phyloP scores from a whole-genome alignment of 192 early-diverging fungal genomes.

The Coemansia sp. region DNA sequence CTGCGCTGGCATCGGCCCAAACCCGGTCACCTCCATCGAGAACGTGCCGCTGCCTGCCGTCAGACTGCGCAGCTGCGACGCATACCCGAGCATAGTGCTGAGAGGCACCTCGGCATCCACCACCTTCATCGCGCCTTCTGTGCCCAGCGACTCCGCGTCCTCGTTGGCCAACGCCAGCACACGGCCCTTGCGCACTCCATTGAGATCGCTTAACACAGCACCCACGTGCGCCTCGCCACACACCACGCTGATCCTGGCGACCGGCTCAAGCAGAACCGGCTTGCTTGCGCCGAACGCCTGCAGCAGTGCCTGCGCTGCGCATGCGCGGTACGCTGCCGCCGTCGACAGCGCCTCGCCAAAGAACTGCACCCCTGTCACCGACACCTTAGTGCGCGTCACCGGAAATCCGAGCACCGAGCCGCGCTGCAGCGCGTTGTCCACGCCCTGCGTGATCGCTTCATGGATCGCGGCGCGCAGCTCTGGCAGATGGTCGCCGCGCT shows the following conservation, averaged over 20 bases:
- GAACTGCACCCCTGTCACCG: conserved; percentile 54
- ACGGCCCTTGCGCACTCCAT: conserved; percentile 70
- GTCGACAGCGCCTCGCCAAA: conserved; percentile 61
- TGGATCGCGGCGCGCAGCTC: conserved; percentile 26
- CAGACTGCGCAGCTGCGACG: conserved; percentile 74
- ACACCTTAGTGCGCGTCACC: conserved; percentile 60
- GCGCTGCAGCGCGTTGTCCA: conserved; percentile 65
- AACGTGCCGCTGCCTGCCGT: conserved; percentile 85
- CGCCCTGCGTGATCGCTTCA: conserved; percentile 64
- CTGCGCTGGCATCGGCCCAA: conserved; percentile 74
- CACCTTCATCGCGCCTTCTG: conserved; percentile 3
- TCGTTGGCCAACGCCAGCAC: conserved; percentile 48
- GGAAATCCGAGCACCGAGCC: conserved; percentile 82
- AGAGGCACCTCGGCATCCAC: conserved; percentile 68
- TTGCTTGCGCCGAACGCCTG: conserved; percentile 54
- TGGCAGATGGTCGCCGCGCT: not conserved
- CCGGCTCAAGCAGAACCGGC: conserved; percentile 70
- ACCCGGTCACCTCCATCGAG: conserved; percentile 79
- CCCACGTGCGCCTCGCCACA: conserved; percentile 76
- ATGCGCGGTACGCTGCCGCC: conserved; percentile 60
- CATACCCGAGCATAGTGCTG: conserved; percentile 81
- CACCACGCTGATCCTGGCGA: conserved; percentile 72
- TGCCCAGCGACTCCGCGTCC: not conserved
- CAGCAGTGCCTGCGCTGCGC: conserved; percentile 62
- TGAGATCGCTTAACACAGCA: conserved; percentile 75